phyloP scores from a whole-genome alignment of 2,329 filamentous ascomycete species.

The Trichoderma brevicompactum region DNA sequence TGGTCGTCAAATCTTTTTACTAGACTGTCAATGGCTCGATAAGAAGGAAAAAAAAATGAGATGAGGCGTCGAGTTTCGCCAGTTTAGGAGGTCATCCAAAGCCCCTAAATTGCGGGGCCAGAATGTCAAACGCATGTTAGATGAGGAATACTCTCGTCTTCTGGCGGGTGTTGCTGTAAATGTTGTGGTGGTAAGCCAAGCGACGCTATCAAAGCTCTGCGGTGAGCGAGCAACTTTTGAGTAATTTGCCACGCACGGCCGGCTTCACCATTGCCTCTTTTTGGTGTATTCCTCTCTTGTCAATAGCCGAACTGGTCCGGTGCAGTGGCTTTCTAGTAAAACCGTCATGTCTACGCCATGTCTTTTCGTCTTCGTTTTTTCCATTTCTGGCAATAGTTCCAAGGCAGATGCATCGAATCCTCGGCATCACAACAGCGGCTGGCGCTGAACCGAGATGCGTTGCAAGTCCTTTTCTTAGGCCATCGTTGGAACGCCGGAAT shows the following conservation, averaged over 20 bases:
- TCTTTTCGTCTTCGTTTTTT: neutral
- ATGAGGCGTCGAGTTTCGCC: neutral
- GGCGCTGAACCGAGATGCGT: neutral
- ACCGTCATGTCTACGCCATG: neutral
- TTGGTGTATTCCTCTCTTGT: neutral
- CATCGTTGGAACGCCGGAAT: neutral
- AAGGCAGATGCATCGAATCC: too few relatives aligned
- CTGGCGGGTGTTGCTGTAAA: too few relatives aligned
- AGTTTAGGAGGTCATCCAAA: neutral
- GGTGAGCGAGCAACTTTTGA: neutral
- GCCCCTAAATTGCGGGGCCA: too few relatives aligned
- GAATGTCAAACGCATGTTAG: too few relatives aligned
- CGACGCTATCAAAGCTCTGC: neutral
- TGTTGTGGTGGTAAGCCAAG: neutral
- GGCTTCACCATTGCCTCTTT: neutral
- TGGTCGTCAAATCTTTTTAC: neutral
- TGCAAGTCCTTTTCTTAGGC: neutral
- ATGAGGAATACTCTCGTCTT: too few relatives aligned
- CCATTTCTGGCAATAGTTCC: neutral
- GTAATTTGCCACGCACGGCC: neutral
- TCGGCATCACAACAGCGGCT: neutral
- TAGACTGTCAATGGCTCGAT: neutral
- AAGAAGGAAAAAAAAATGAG: neutral
- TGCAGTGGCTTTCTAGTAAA: neutral
- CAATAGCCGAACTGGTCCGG: neutral